These are phyloP conservation scores for Salix dunnii DNA, from an alignment of 345 rosid genomes.

Conservation along the genomic window DNA sequence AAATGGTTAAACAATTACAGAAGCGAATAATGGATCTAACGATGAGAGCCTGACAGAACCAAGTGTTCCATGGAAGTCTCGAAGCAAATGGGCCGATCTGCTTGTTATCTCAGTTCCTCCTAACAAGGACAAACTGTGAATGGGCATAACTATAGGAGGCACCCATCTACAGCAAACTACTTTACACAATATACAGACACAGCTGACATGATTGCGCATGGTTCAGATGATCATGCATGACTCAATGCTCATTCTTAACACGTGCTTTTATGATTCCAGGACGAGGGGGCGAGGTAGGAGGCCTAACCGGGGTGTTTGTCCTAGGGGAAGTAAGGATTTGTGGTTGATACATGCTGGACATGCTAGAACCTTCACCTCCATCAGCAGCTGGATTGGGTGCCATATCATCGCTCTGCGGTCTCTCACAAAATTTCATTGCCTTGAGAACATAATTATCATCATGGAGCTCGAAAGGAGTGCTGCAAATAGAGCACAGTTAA, in stretches of 20 bases:
- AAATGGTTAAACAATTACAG: slow-evolving; percentile 30
- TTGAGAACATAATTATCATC: slow-evolving; percentile 95
- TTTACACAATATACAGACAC: slow-evolving; percentile 67
- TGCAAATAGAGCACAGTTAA: slow-evolving; percentile 26
- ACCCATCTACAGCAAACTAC: slow-evolving; percentile 36
- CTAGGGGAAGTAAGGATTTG: slow-evolving; percentile 42
- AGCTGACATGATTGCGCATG: slow-evolving; percentile 25
- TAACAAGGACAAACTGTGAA: slow-evolving; percentile 6
- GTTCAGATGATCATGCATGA: slow-evolving; percentile 14
- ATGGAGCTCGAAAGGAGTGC: slow-evolving; percentile 99
- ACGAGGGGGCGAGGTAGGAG: slow-evolving; percentile 54
- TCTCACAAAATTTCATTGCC: slow-evolving; percentile 78
- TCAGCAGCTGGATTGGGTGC: slow-evolving; percentile 30
- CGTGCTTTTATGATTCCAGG: slow-evolving; percentile 65
- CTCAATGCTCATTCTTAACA: slow-evolving; percentile 72
- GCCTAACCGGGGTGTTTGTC: slow-evolving; percentile 40
- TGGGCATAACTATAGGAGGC: slow-evolving; percentile 5
- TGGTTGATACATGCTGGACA: slow-evolving; percentile 39
- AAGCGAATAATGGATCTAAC: slow-evolving; percentile 18
- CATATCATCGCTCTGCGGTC: slow-evolving; percentile 43
- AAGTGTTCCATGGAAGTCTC: slow-evolving; percentile 12
- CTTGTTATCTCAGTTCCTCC: slow-evolving; percentile 17
- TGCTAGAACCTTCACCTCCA: slow-evolving; percentile 57
- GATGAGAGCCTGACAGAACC: slow-evolving; percentile 20
- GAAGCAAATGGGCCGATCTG: slow-evolving; percentile 20